Evolutionary conservation across 495 filamentous ascomycete genomes (phyloP).

Genomic region (Bryoglossum gracile): DNA sequence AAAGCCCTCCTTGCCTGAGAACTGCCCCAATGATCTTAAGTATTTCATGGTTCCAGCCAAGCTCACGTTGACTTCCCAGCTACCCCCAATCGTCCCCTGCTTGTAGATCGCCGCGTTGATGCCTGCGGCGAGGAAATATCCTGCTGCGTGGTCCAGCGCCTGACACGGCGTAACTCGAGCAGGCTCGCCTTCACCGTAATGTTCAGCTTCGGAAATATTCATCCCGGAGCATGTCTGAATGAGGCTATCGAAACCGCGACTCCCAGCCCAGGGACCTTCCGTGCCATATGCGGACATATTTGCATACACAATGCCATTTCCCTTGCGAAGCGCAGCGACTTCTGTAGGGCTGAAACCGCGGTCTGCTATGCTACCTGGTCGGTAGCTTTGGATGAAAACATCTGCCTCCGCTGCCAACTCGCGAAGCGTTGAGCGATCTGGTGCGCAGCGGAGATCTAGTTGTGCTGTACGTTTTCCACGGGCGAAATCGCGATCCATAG

Average conservation of each 20-base stretch:
- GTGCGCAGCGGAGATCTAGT: slow-evolving; percentile 39
- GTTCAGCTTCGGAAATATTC: slow-evolving; percentile 37
- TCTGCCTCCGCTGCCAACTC: slow-evolving; percentile 30
- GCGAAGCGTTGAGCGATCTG: slow-evolving; percentile 38
- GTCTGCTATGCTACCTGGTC: slow-evolving; percentile 43
- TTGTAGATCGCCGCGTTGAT: slow-evolving; percentile 44
- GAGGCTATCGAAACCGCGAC: slow-evolving; percentile 37
- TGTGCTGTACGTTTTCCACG: slow-evolving; percentile 37
- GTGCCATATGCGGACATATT: slow-evolving; percentile 47
- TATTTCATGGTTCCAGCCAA: slow-evolving; percentile 50
- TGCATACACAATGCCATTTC: slow-evolving; percentile 43
- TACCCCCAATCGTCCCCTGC: slow-evolving; percentile 40
- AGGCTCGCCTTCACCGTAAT: slow-evolving; percentile 47
- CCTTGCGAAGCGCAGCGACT: slow-evolving; percentile 32
- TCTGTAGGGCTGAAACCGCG: slow-evolving; percentile 35
- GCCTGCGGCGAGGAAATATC: slow-evolving; percentile 49
- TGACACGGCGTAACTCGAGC: slow-evolving; percentile 39
- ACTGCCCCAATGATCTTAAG: slow-evolving; percentile 46
- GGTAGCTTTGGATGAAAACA: slow-evolving; percentile 42
- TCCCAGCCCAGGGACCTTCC: slow-evolving; percentile 16
- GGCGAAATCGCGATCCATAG: slow-evolving; percentile 50
- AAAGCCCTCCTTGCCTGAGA: slow-evolving; percentile 36
- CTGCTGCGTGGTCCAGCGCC: slow-evolving; percentile 24
- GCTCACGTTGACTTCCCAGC: slow-evolving; percentile 43
- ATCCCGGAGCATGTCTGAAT: slow-evolving; percentile 47